A percentile compares a stretch with the other conserved stretches of the same genome.
Conservation (phyloP, 192 early-diverging fungal genomes). For the Backusella westeae region DNA sequence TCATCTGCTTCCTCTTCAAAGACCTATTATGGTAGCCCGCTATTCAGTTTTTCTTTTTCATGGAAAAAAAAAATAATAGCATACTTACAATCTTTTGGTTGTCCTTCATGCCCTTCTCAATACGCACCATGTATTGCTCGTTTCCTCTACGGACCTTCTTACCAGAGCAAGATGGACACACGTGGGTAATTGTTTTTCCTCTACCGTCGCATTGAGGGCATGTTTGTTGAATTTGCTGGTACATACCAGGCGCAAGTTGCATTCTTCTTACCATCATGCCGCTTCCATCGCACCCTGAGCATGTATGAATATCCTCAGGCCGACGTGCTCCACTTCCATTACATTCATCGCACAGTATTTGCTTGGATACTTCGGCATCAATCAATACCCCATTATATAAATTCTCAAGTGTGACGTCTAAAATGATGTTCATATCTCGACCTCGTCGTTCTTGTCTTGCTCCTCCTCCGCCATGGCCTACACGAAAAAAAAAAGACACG, state of each 20-base stretch:
- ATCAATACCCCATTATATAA: conserved; percentile 81
- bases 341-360: conserved; percentile 91
- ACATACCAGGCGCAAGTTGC: conserved; percentile 88
- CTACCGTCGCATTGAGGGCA: conserved; percentile 91
- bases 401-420: conserved; percentile 89
- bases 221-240: conserved; percentile 90
- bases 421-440: conserved; percentile 69
- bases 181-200: conserved; percentile 32
- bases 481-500: neutral
- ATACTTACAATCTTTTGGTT: conserved; percentile 58
- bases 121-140: conserved; percentile 71
- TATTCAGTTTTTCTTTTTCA: neutral
- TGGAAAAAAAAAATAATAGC: neutral
- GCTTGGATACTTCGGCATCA: conserved; percentile 67
- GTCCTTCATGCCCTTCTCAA: conserved; percentile 87
- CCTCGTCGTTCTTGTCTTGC: conserved; percentile 74
- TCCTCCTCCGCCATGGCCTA: conserved; percentile 47
- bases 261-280: conserved; percentile 83
- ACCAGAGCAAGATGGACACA: conserved; percentile 3
- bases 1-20: conserved; percentile 94
- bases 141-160: conserved; percentile 80
- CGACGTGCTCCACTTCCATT: conserved; percentile 87
- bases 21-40: conserved; percentile 14
- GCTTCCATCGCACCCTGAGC: conserved; percentile 73
- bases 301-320: conserved; percentile 82